phyloP scores from a whole-genome alignment of 257 asterid species.

The Penstemon newberryi region DNA sequence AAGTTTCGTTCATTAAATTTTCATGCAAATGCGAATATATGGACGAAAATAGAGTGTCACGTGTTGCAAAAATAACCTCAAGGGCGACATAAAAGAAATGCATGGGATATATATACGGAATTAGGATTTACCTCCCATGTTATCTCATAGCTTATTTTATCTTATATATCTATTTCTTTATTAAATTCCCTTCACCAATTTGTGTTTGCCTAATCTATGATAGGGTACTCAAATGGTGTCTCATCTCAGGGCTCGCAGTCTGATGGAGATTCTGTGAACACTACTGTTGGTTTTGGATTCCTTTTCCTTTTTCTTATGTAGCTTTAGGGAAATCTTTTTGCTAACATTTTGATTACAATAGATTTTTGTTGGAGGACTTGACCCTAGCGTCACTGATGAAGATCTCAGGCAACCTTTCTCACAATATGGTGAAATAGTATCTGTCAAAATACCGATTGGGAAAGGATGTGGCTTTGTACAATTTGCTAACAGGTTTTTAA shows the following conservation, averaged over 20 bases:
- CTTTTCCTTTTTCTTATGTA: slow-evolving; percentile 23
- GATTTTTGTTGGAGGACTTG: slow-evolving; percentile 98
- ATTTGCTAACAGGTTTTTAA: slow-evolving; percentile 74
- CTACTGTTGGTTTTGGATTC: slow-evolving; percentile 70
- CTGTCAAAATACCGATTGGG: slow-evolving; percentile 85
- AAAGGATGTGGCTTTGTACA: slow-evolving; percentile 96
- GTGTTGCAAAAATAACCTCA: too few species aligned
- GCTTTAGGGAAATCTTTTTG: slow-evolving; percentile 20
- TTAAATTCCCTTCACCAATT: too few species aligned
- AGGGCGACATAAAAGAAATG: too few species aligned
- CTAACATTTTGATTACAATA: slow-evolving; percentile 39
- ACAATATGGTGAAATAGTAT: slow-evolving; percentile 78
- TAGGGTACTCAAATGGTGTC: slow-evolving; percentile 68
- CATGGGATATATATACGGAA: too few species aligned
- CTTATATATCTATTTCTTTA: too few species aligned
- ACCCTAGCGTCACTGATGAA: slow-evolving; percentile 75
- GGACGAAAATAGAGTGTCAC: too few species aligned
- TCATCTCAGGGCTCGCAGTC: slow-evolving; percentile 69
- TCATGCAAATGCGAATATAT: too few species aligned
- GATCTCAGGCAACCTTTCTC: slow-evolving; percentile 84
- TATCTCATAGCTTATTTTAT: too few species aligned
- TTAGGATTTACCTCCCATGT: too few species aligned
- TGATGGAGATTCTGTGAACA: slow-evolving; percentile 77
- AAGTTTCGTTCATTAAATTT: too few species aligned
- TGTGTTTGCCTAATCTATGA: too few species aligned